Percentiles rank a stretch among this genome's conserved stretches.
phyloP scores from a whole-genome alignment of 1,139 yeast species.

The Yamadazyma buinensis region DNA sequence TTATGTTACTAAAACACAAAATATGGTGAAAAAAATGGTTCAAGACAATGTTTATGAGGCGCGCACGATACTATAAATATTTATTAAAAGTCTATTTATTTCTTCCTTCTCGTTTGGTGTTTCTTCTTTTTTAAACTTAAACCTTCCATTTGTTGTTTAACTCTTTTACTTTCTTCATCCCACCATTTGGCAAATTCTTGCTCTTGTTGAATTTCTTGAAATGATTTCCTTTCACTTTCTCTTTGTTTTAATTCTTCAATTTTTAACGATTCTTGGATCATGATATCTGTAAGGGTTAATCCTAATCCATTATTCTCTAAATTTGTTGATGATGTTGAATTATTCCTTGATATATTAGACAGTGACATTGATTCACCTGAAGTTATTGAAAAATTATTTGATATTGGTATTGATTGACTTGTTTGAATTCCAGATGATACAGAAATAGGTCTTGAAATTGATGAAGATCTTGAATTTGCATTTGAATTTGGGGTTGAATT shows the following conservation, averaged over 20 bases:
- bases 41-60: too few relatives aligned
- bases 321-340: background rate
- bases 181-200: constrained; percentile 83
- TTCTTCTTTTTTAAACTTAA: constrained; percentile 7
- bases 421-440: background rate
- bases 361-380: too few relatives aligned
- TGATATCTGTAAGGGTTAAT: constrained; percentile 30
- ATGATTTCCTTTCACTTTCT: constrained; percentile 34
- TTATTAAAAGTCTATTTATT: background rate
- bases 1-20: too few relatives aligned
- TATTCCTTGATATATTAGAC: background rate
- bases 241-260: constrained; percentile 32
- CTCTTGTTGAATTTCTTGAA: constrained; percentile 72
- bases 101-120: background rate
- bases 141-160: constrained; percentile 46
- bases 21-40: too few relatives aligned
- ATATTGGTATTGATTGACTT: too few relatives aligned
- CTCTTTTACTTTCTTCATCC: constrained; percentile 64
- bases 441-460: background rate
- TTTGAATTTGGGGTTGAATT: background rate
- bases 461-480: background rate
- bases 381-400: too few relatives aligned
- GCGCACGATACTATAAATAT: background rate
- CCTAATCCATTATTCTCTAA: background rate
- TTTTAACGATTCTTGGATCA: constrained; percentile 46